phyloP scores from a whole-genome alignment of 1,139 yeast genomes.

The Taphrina populina region DNA sequence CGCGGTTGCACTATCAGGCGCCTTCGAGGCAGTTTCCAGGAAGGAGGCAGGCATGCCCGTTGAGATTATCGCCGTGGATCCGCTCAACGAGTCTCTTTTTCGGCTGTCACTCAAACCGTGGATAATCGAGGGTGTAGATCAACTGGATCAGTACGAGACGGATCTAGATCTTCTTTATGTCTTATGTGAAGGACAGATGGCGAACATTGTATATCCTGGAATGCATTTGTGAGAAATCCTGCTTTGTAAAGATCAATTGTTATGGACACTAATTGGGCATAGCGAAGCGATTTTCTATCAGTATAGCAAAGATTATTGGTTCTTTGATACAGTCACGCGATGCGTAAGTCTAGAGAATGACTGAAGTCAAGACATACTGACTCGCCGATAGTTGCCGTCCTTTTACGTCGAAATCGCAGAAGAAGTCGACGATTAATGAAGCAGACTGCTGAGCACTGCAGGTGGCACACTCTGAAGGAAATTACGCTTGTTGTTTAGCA shows the following conservation, averaged over 20 bases:
- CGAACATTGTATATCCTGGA: not conserved
- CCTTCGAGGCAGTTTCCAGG: not conserved
- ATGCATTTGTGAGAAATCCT: conserved; percentile 14
- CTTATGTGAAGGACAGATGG: not conserved
- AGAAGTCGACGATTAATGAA: not conserved
- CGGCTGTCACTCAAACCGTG: not conserved
- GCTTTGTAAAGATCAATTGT: no score
- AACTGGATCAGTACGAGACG: conserved; percentile 4
- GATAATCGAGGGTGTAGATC: not conserved
- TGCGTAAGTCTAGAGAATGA: not conserved
- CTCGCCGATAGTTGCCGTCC: conserved; percentile 1
- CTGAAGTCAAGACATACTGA: not conserved
- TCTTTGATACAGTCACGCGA: conserved; percentile 11
- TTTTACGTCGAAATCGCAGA: conserved; percentile 11
- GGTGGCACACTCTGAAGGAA: not conserved
- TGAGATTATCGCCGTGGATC: not conserved
- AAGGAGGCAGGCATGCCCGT: conserved; percentile 6
- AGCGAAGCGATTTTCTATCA: conserved; percentile 14
- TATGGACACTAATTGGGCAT: not conserved
- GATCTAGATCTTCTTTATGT: conserved; percentile 2
- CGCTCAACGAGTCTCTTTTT: not conserved
- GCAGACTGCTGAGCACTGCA: no score
- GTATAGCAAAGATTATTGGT: not conserved
- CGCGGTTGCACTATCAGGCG: not conserved
- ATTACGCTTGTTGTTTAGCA: not conserved